Percentiles rank a stretch among this genome's conserved stretches.
Evolutionary conservation across 805 yeast species (phyloP).

Genomic region (Ogataea populi-albae): DNA sequence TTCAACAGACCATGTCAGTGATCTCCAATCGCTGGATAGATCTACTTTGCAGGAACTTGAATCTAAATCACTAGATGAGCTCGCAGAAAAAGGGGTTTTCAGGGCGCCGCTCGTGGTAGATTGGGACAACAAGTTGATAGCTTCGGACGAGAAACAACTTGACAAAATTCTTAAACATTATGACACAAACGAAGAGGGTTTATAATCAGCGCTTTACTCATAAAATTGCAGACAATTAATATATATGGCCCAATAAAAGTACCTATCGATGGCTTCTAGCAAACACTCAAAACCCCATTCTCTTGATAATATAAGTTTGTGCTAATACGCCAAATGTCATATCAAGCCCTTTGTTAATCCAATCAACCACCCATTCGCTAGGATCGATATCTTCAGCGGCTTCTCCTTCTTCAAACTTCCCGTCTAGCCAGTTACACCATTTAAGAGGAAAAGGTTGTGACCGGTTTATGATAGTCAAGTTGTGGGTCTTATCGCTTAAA

Average conservation of each 20-base stretch:
- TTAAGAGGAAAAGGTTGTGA: constrained; percentile 88
- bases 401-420: constrained; percentile 27
- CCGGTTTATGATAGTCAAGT: constrained; percentile 66
- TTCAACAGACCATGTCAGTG: constrained; percentile 16
- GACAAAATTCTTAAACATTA: constrained; percentile 42
- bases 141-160: constrained; percentile 45
- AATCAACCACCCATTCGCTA: constrained; percentile 75
- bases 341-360: constrained; percentile 77
- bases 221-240: constrained; percentile 2
- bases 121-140: constrained; percentile 57
- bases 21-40: constrained; percentile 18
- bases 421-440: constrained; percentile 93
- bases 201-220: constrained; percentile 1
- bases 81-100: constrained; percentile 26
- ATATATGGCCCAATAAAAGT: not conserved
- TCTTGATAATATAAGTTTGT: constrained; percentile 82
- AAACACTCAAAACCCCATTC: constrained; percentile 78
- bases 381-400: constrained; percentile 52
- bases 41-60: constrained; percentile 6
- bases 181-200: constrained; percentile 21
- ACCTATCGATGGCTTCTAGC: no score
- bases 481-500: constrained; percentile 75
- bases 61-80: constrained; percentile 19
- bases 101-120: constrained; percentile 55
- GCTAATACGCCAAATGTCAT: constrained; percentile 83